These are phyloP conservation scores for Rhododendron simsii DNA, from an alignment of 148 eudicot genomes.

Conservation along the genomic window DNA sequence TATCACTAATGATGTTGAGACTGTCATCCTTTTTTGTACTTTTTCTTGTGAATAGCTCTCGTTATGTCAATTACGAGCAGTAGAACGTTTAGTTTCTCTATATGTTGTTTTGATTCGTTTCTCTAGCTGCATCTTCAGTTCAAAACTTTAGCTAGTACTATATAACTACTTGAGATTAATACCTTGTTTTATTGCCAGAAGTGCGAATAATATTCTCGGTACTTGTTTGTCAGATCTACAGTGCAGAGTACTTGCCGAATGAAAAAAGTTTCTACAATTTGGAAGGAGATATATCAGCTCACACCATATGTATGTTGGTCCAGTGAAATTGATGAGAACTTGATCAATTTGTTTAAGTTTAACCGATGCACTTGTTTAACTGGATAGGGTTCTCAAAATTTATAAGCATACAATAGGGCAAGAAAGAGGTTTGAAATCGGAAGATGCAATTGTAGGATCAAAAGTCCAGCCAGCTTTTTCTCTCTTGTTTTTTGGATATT, in stretches of 20 bases:
- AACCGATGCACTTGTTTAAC: not conserved
- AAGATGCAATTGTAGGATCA: not conserved
- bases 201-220: not conserved
- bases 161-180: not conserved
- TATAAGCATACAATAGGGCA: not conserved
- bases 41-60: not conserved
- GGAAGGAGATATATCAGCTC: not conserved
- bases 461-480: not conserved
- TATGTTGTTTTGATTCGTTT: not conserved
- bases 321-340: not conserved
- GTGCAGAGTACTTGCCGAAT: not conserved
- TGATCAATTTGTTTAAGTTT: not conserved
- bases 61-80: not conserved
- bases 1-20: not conserved
- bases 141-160: not conserved
- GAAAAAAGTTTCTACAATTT: not conserved
- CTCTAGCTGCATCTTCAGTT: not conserved
- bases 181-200: not conserved
- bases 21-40: not conserved
- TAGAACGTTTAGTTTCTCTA: not conserved
- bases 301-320: not conserved
- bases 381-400: not conserved
- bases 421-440: not conserved
- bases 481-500: no score
- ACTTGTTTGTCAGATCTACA: not conserved